Conservation (phyloP, 225 moss, liverwort and hornwort species). For the Sphagnum contortum region DNA sequence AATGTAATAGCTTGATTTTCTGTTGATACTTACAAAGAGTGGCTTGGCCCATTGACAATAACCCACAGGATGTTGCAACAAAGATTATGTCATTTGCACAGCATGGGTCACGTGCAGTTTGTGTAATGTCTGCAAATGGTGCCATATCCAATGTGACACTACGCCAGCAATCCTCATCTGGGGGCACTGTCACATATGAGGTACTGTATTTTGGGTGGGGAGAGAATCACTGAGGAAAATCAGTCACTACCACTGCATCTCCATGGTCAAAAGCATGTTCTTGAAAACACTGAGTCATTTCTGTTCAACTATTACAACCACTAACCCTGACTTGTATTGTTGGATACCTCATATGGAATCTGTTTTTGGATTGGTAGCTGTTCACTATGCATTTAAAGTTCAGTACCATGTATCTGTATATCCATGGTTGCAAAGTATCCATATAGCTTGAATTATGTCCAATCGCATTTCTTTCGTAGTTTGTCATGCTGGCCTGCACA, state of each 20-base stretch:
- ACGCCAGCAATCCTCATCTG: conserved; percentile 88
- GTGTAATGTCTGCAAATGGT: conserved; percentile 92
- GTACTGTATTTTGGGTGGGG: not conserved
- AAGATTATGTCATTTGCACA: conserved; percentile 89
- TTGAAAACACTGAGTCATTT: not conserved
- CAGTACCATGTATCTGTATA: no score
- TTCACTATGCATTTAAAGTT: no score
- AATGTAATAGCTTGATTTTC: no score
- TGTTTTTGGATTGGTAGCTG: no score
- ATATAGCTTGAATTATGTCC: no score
- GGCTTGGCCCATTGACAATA: not conserved
- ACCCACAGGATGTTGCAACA: conserved; percentile 77
- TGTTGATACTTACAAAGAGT: not conserved
- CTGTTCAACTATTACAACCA: no score
- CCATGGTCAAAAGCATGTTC: not conserved
- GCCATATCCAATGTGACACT: conserved; percentile 89
- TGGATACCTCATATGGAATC: no score
- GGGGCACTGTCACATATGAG: conserved; percentile 95
- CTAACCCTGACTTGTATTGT: no score
- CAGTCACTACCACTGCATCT: not conserved
- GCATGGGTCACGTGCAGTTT: conserved; percentile 88
- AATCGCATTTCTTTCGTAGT: no score
- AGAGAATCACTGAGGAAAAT: not conserved
- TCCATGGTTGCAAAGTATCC: no score
- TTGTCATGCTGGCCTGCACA: no score